Conservation (phyloP, 768 basidiomycete species). For the Clathrus columnatus region DNA sequence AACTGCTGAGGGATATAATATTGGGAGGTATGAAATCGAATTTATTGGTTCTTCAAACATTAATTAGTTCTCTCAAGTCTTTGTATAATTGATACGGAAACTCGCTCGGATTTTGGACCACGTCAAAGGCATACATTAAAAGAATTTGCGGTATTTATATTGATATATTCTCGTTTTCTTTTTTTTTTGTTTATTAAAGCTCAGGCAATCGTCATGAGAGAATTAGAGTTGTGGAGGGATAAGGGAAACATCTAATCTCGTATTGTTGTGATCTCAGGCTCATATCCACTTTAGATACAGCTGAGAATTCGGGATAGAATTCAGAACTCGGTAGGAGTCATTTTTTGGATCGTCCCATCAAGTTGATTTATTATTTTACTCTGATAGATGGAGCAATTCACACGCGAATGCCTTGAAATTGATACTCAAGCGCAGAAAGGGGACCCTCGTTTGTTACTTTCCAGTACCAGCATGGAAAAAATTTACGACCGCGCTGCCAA, state of each 20-base stretch:
- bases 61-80: constrained; percentile 35
- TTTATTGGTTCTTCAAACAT: not conserved
- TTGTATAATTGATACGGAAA: constrained; percentile 76
- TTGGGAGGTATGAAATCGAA: constrained; percentile 55
- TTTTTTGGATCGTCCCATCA: not conserved
- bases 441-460: constrained; percentile 21
- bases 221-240: constrained; percentile 93
- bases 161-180: not conserved
- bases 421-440: constrained; percentile 49
- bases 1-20: constrained; percentile 84
- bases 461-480: constrained; percentile 60
- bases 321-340: constrained; percentile 64
- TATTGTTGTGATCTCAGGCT: not conserved
- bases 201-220: constrained; percentile 80
- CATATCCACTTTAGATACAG: constrained; percentile 52
- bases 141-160: constrained; percentile 75
- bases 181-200: constrained; percentile 2
- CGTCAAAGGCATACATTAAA: constrained; percentile 86
- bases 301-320: constrained; percentile 84
- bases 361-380: not conserved
- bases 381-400: constrained; percentile 86
- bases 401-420: constrained; percentile 88
- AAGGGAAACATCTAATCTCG: constrained; percentile 50
- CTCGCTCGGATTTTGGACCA: constrained; percentile 78
- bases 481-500: constrained; percentile 88